Evolutionary conservation across 768 basidiomycete species (phyloP).

Genomic region (Pisolithus sp.): DNA sequence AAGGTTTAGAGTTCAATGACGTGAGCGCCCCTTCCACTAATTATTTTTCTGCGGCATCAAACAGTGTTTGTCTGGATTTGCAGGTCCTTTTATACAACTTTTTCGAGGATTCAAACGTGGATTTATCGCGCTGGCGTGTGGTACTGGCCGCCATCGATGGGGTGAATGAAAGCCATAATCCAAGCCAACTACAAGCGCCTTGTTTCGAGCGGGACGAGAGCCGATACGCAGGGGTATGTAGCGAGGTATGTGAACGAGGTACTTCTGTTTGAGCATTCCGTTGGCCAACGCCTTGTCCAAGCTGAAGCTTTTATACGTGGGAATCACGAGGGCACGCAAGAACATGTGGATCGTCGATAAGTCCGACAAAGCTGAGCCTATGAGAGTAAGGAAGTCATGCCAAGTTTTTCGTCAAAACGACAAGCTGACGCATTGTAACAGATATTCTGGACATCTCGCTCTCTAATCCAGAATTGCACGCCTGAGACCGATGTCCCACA

Average conservation of each 20-base stretch:
- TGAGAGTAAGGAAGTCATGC: constrained; percentile 36
- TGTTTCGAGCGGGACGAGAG: constrained; percentile 40
- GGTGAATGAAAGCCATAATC: no score
- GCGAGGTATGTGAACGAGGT: constrained; percentile 38
- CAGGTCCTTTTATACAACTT: constrained; percentile 73
- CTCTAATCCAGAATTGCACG: constrained; percentile 42
- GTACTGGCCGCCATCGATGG: constrained; percentile 30
- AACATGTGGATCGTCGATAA: constrained; percentile 66
- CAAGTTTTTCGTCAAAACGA: background rate
- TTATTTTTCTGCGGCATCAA: background rate
- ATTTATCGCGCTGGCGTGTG: constrained; percentile 52
- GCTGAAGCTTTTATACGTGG: constrained; percentile 68
- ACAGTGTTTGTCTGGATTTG: background rate
- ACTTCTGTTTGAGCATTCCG: background rate
- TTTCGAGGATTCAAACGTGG: constrained; percentile 56
- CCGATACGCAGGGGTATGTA: constrained; percentile 52
- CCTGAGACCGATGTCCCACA: constrained; percentile 33
- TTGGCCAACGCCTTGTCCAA: constrained; percentile 15
- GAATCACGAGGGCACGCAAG: constrained; percentile 61
- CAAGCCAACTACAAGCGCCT: constrained; percentile 29
- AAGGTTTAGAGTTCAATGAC: constrained; percentile 7
- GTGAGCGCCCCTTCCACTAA: background rate
- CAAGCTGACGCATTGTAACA: constrained; percentile 15
- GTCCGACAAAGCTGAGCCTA: constrained; percentile 48
- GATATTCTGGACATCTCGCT: constrained; percentile 45